Base-by-base conservation (phyloP, 768 basidiomycete genomes). In the Favolaschia claudopus region DNA sequence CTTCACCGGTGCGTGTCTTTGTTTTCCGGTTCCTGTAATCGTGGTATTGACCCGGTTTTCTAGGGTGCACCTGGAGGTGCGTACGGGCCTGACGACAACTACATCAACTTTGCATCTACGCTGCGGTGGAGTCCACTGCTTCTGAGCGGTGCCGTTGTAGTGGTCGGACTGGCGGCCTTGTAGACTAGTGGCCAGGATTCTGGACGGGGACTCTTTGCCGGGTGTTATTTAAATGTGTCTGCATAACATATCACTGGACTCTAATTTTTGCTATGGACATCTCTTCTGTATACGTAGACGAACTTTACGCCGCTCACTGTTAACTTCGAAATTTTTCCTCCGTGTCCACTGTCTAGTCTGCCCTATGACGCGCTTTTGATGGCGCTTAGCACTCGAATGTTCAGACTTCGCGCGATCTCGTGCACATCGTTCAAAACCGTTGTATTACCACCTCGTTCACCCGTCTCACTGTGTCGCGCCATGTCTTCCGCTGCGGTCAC, bases 81-180 rank as follows among this genome's bases (percentile, higher is more conserved):
- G 32, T 88, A 80, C 59, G 90, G 90, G n/a, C 90, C 90, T 43
- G 78, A 80, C 43, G 89, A 92, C 66, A 71, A 77, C 49, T 91
- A 86, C 73, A 86, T 85, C 60, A 82, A 87, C 27, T 82, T 79
- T 13, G 90, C 85, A 7, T 65, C 75, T 3, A 72, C 77, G 1
- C 76, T 87, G 34, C 76, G 77, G 36, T 68, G 74, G 62, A 84
- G 82, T 58, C 74, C 79, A 6, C 58, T 82, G 14, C 55, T 83
- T 37, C 76, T 84, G 6, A 74, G 76, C n/a, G 83, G 78, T 5
- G 68, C 81, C n/a, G 70, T 77, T 12, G 70, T 86, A 20, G 85
- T 83, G 28, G 85, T 82, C 4, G 79, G 70, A 27, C 62, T 87
- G 66, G 70, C 82, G 52, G 69, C 80, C 29, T 66, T 82, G 56